Conservation (phyloP, 2,329 filamentous ascomycete species). For the Exophiala sideris region DNA sequence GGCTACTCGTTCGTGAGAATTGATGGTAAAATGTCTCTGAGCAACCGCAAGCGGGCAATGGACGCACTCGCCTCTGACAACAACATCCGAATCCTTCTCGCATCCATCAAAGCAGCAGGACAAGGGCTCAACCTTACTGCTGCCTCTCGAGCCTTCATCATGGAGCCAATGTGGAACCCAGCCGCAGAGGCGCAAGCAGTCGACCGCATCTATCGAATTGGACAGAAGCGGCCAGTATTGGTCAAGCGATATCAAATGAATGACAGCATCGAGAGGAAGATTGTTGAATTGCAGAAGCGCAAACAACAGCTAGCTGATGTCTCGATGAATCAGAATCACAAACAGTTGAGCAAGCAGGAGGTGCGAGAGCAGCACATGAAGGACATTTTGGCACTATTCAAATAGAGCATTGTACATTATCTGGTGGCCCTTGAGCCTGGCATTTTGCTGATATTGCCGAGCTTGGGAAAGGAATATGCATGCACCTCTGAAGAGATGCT, state of each 20-base stretch:
- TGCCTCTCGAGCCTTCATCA: conserved; percentile 85
- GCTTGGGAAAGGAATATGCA: background rate
- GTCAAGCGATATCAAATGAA: conserved; percentile 88
- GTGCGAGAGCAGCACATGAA: conserved; percentile 27
- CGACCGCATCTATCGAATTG: conserved; percentile 86
- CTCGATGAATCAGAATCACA: conserved; percentile 65
- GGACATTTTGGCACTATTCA: conserved; percentile 29
- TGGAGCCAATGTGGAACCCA: conserved; percentile 98
- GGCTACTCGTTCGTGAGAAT: conserved; percentile 73
- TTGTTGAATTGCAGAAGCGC: conserved; percentile 83
- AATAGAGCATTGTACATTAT: background rate
- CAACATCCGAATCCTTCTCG: conserved; percentile 73
- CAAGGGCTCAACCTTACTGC: conserved; percentile 86
- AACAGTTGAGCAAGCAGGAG: conserved; percentile 29
- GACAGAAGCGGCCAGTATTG: conserved; percentile 83
- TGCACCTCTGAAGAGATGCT: no score
- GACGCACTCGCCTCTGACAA: conserved; percentile 71
- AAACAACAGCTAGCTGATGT: conserved; percentile 88
- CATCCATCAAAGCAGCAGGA: conserved; percentile 88
- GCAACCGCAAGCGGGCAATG: conserved; percentile 70
- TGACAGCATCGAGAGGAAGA: conserved; percentile 89
- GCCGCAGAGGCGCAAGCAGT: conserved; percentile 91
- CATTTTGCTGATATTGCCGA: no score
- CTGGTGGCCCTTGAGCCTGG: background rate
- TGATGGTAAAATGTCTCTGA: conserved; percentile 81